Conservation (phyloP, 2,329 filamentous ascomycete species). For the Dryadomyces quercivorus region DNA sequence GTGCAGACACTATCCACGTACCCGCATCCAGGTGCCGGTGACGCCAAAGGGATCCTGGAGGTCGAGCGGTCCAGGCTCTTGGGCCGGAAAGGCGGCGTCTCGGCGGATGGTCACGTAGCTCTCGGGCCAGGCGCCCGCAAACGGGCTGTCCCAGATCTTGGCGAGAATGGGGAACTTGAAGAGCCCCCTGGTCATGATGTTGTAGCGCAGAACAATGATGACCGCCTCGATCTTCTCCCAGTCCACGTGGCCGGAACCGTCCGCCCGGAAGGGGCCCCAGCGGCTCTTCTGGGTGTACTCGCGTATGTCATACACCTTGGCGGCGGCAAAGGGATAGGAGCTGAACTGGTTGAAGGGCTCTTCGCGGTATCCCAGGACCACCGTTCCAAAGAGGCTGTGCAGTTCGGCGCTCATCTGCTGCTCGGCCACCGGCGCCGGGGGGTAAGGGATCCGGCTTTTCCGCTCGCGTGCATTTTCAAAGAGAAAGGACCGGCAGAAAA, state of each 20-base stretch:
- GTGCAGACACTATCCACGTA: constrained; percentile 22
- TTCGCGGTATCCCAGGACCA: constrained; percentile 23
- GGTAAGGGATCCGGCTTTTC: constrained; percentile 2
- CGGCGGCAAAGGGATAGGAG: constrained; percentile 50
- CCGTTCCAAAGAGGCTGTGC: constrained; percentile 56
- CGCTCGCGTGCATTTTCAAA: constrained; percentile 27
- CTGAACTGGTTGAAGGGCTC: constrained; percentile 13
- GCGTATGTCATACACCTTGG: constrained; percentile 62
- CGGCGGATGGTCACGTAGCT: constrained; percentile 27
- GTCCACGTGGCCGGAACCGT: constrained; percentile 51
- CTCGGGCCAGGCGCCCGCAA: constrained; percentile 39
- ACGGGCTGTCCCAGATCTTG: constrained; percentile 42
- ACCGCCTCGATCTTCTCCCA: constrained; percentile 70
- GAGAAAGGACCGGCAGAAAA: constrained; percentile 53
- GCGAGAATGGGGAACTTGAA: constrained; percentile 31
- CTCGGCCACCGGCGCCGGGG: constrained; percentile 23
- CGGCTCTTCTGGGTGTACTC: constrained; percentile 47
- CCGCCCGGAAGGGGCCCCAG: constrained; percentile 63
- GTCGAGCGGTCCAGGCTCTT: neutral
- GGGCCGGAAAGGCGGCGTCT: neutral
- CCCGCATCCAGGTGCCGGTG: constrained; percentile 58
- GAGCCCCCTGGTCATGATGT: constrained; percentile 38
- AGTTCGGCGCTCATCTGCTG: constrained; percentile 59
- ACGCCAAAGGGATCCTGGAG: constrained; percentile 55
- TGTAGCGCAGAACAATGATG: constrained; percentile 55